A percentile compares a stretch with the other conserved stretches of the same genome.
phyloP scores from a whole-genome alignment of 768 basidiomycete species.

The Tylopilus intermedius region DNA sequence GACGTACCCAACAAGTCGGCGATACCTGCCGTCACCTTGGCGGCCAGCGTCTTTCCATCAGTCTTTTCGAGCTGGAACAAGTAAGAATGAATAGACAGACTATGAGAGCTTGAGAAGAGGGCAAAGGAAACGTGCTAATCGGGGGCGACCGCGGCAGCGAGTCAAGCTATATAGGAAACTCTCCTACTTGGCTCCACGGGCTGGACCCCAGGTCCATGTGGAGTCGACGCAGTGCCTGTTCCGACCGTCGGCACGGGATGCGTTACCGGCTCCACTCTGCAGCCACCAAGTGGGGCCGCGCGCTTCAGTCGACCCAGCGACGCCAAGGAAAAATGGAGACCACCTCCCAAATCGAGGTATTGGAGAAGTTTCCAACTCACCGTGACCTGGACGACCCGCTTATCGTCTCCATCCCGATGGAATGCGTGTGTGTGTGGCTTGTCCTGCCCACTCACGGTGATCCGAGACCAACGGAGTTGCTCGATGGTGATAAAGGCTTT shows the following conservation, averaged over 20 bases:
- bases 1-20: conserved; percentile 73
- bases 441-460: conserved; percentile 44
- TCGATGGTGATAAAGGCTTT: conserved; percentile 70
- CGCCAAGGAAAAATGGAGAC: neutral
- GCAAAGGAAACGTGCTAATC: neutral
- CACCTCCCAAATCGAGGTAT: conserved; percentile 6
- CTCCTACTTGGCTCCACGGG: conserved; percentile 19
- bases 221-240: conserved; percentile 8
- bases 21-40: conserved; percentile 62
- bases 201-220: conserved; percentile 18
- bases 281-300: conserved; percentile 1
- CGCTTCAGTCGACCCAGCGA: neutral
- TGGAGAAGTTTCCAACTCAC: conserved; percentile 29
- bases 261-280: conserved; percentile 19
- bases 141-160: neutral
- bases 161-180: conserved; percentile 14
- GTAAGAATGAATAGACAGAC: neutral
- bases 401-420: conserved; percentile 87
- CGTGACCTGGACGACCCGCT: conserved; percentile 58
- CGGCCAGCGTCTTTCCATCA: conserved; percentile 59
- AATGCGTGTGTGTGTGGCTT: conserved; percentile 75
- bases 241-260: conserved; percentile 4
- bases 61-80: conserved; percentile 55
- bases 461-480: conserved; percentile 81
- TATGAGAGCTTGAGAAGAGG: neutral